Evolutionary conservation across 495 filamentous ascomycete species (phyloP), one percentile per base, ranked within the genome.

Genomic region (Clohesyomyces aquaticus): DNA sequence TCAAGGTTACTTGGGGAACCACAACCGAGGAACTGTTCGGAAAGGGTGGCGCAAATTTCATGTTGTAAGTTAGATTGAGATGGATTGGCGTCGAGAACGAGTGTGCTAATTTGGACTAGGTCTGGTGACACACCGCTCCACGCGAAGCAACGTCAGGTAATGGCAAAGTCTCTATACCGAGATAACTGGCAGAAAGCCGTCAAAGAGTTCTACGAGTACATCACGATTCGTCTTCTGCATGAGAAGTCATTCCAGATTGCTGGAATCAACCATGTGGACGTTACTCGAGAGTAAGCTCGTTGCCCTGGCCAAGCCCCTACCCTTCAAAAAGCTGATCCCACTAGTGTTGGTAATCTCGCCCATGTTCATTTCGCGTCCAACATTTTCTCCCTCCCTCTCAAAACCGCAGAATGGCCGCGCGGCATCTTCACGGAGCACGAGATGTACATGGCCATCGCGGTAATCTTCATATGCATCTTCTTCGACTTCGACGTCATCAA

Each of bases 361-460:
- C 87, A 87, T 3, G 83, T 88, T 8, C 83, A 88, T 69, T 93
- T 93, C 53, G 88, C 84, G 2, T 81, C 91, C 10, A 82, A 81
- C 27, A 71, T 93, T 26, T 92, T 93, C 72, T 85, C 84, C 23
- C 79, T 96, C 1, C 87, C 91, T 0, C 76, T 96, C 61, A 88
- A 89, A 76, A 87, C 83, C 35, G 81, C 85, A 61, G 82, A 86
- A 26, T 84, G 87, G 69, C 80, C 85, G 11, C 82, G 81, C 61
- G 89, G 88, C 4, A 76, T 91, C 32, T 93, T 91, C 76, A 89
- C 85, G 8, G 88, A 90, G 67, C 83, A 93, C 38, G 89, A 94
- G 75, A 76, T 94, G 63, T 92, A 91, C 74, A 85, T 83, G 74
- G 83, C 87, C 19, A 76, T 95, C 9, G 81, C 88, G 0, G 79